Conservation (phyloP, 805 yeast species). For the Monosporozyma aerobia region DNA sequence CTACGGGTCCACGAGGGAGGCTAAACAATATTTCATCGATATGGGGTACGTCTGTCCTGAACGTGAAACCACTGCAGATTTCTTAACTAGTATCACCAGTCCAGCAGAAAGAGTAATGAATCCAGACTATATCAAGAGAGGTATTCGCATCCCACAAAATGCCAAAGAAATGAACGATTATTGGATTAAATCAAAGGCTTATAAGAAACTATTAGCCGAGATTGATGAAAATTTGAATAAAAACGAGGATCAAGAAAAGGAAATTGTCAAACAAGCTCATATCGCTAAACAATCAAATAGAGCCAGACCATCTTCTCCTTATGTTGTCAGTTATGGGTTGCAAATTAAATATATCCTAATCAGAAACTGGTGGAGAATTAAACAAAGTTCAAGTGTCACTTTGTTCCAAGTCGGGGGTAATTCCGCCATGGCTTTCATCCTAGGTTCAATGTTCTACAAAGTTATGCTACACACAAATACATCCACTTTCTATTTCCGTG, state of each 20-base stretch:
- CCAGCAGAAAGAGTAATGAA: slow-evolving; percentile 46
- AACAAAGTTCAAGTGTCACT: slow-evolving; percentile 42
- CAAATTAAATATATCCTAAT: slow-evolving; percentile 40
- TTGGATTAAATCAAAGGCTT: slow-evolving; percentile 48
- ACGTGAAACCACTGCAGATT: slow-evolving; percentile 64
- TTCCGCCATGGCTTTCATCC: slow-evolving; percentile 43
- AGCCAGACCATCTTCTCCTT: slow-evolving; percentile 41
- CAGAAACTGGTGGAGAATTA: slow-evolving; percentile 42
- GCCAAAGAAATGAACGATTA: slow-evolving; percentile 51
- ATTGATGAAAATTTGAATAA: slow-evolving; percentile 35
- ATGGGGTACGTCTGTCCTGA: slow-evolving; percentile 61
- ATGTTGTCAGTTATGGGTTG: slow-evolving; percentile 41
- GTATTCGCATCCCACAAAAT: slow-evolving; percentile 48
- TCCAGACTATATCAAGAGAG: slow-evolving; percentile 32
- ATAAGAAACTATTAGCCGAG: slow-evolving; percentile 32
- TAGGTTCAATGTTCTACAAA: slow-evolving; percentile 52
- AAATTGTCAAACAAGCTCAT: slow-evolving; percentile 34
- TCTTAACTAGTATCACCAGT: slow-evolving; percentile 59
- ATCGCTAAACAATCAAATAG: slow-evolving; percentile 43
- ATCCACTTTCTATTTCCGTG: slow-evolving; percentile 43
- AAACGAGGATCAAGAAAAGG: slow-evolving; percentile 18
- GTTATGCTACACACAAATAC: slow-evolving; percentile 32
- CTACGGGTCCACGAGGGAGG: slow-evolving; percentile 50
- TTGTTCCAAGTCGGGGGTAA: slow-evolving; percentile 37
- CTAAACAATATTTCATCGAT: slow-evolving; percentile 46